phyloP scores from a whole-genome alignment of 2,329 filamentous ascomycete genomes.

The Botrytis galanthina region DNA sequence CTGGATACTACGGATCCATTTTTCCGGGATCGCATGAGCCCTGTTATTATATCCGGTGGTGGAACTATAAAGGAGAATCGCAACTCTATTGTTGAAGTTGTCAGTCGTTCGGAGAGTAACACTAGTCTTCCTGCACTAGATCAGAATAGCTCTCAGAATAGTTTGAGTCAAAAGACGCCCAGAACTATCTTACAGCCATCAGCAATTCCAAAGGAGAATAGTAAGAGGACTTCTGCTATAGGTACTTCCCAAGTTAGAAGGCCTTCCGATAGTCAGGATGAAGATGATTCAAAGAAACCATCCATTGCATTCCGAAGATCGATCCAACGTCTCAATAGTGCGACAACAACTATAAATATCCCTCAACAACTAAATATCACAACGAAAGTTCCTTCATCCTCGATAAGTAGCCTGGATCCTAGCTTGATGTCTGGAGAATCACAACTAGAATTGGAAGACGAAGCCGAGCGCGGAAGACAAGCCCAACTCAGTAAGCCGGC shows the following conservation, averaged over 20 bases:
- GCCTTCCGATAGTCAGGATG: conserved; percentile 56
- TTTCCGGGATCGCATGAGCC: conserved; percentile 60
- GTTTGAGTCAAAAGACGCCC: conserved; percentile 39
- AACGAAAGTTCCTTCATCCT: conserved; percentile 44
- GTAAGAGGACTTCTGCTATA: conserved; percentile 25
- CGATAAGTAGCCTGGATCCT: conserved; percentile 56
- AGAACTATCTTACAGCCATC: conserved; percentile 55
- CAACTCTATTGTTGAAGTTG: conserved; percentile 52
- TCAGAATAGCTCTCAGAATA: conserved; percentile 38
- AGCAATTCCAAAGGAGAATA: conserved; percentile 45
- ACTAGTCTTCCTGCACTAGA: conserved; percentile 48
- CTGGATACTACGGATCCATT: conserved; percentile 53
- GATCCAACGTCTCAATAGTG: conserved; percentile 50
- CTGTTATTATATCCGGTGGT: conserved; percentile 61
- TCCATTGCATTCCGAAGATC: conserved; percentile 56
- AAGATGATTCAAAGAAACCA: conserved; percentile 50
- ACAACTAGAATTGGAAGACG: conserved; percentile 41
- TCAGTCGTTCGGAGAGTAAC: conserved; percentile 50
- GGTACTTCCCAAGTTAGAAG: conserved; percentile 28
- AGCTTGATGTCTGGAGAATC: conserved; percentile 59
- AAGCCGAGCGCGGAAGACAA: conserved; percentile 38
- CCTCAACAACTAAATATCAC: conserved; percentile 53
- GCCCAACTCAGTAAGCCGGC: conserved; percentile 42
- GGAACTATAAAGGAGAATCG: conserved; percentile 61
- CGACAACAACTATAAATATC: conserved; percentile 46